Percentiles rank a stretch among this genome's conserved stretches.
phyloP scores from a whole-genome alignment of 106 monocot species.

The Acanthochlamys bracteata region DNA sequence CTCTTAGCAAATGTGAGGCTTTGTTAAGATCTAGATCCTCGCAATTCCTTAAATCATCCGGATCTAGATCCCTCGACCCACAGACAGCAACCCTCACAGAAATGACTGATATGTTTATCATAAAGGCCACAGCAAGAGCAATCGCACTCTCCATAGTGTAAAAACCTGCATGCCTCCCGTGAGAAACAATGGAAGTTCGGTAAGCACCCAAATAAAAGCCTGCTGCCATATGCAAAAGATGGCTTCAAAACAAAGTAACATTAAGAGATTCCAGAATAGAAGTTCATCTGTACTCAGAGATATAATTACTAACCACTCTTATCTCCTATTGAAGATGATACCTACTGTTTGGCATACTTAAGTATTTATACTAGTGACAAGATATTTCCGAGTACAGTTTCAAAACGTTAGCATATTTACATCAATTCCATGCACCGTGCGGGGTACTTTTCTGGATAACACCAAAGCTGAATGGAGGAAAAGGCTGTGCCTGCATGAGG shows the following conservation, averaged over 20 bases:
- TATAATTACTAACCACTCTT: too few species aligned
- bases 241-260: too few species aligned
- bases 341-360: too few species aligned
- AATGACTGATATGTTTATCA: constrained; percentile 87
- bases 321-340: too few species aligned
- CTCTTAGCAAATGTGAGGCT: constrained; percentile 86
- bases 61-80: constrained; percentile 44
- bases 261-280: too few species aligned
- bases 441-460: constrained; percentile 82
- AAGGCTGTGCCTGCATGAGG: constrained; percentile 71
- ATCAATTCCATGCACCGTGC: constrained; percentile 79
- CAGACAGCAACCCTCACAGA: constrained; percentile 87
- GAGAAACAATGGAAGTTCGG: constrained; percentile 3
- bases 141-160: constrained; percentile 86
- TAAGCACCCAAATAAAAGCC: neutral
- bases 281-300: too few species aligned
- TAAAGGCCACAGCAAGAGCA: constrained; percentile 82
- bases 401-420: constrained; percentile 18
- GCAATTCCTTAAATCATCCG: constrained; percentile 61
- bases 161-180: constrained; percentile 84
- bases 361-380: too few species aligned
- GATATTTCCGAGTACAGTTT: neutral
- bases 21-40: constrained; percentile 80
- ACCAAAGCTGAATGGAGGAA: constrained; percentile 97
- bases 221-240: too few species aligned